Percentiles rank a stretch among this genome's conserved stretches.
These are phyloP conservation scores for Blastocladiella britannica DNA, from an alignment of 192 early-diverging fungal species.

Conservation along the genomic window DNA sequence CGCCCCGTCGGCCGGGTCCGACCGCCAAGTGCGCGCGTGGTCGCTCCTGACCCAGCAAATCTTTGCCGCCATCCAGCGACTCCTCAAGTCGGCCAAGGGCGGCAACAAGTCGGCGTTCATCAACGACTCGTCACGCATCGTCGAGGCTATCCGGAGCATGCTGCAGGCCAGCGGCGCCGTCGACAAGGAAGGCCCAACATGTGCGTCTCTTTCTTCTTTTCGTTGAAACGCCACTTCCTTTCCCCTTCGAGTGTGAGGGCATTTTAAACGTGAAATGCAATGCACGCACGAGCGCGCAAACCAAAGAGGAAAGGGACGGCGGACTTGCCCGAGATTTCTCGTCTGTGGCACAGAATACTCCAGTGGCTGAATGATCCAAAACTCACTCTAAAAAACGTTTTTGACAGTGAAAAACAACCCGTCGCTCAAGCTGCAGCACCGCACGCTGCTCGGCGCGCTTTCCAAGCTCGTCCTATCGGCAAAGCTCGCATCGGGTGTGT, in stretches of 20 bases:
- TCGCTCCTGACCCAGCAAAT: conserved; percentile 15
- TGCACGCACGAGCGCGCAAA: too few species aligned
- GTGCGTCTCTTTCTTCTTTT: conserved; percentile 5
- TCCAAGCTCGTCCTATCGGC: conserved; percentile 68
- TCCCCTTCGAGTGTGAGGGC: too few species aligned
- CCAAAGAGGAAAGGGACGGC: too few species aligned
- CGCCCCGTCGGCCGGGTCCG: too few species aligned
- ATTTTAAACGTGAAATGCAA: too few species aligned
- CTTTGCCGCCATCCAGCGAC: conserved; percentile 14
- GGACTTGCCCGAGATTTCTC: too few species aligned
- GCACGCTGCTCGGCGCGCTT: conserved; percentile 53
- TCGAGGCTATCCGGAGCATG: conserved; percentile 30
- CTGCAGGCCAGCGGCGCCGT: conserved; percentile 20
- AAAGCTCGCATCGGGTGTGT: conserved; percentile 62
- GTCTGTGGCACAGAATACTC: too few species aligned
- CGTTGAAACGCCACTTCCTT: too few species aligned
- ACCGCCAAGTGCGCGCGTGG: conserved; percentile 12
- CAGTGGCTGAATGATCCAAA: too few species aligned
- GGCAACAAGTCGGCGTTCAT: conserved; percentile 20
- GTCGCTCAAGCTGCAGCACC: conserved; percentile 44
- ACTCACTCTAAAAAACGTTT: too few species aligned
- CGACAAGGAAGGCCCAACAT: conserved; percentile 13
- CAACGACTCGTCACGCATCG: conserved; percentile 13
- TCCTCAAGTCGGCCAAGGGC: conserved; percentile 14
- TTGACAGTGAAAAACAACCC: conserved; percentile 14